Evolutionary conservation across 202 grass and related monocot genomes (phyloP), one percentile per base, ranked within the genome.

Genomic region (Panicum virgatum): DNA sequence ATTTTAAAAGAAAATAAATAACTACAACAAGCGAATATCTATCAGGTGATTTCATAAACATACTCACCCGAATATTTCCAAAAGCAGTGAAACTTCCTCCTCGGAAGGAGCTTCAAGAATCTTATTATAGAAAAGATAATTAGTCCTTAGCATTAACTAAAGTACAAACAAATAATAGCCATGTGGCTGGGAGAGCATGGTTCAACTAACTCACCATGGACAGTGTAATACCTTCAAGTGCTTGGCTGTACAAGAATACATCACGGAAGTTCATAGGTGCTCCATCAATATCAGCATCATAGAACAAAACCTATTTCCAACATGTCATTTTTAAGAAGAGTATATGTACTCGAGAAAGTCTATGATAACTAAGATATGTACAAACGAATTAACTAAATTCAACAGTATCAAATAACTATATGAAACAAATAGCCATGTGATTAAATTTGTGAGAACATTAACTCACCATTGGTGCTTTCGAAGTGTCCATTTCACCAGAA

Each of bases 81-180:
- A 83, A 30, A 98, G 92, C 54, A 98, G 69, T 80, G 83, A 88
- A 89, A 93, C 88, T 87, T 98, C 96, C 72, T 95, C 90, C 40
- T 98, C 96, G 53, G 66, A 88, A 78, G 96, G 96, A 88, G 89
- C 86, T 86, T 98, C 92, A 72, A 98, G 87, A 86, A 95, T 93
- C 96, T 95, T 78, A 58, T 27, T 82, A 71, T 34, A 29, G 37
- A 87, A 80, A 88, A 76, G 1, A 78, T 45, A 73, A 78, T 37
- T 12, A 82, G n/a, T 52, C 32, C 47, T 75, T 60, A 80, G 36
- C 80, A 46, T 63, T 43, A 85, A 82, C 9, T 30, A n/a, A 38
- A 59, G 60, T 69, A 78, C 37, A 22, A 80, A 65, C 43, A 82
- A 80, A 84, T n/a, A 79, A 76, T 48, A 62, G 14, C 63, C 58